Base-by-base conservation (phyloP, 768 basidiomycete species). In the Termitomyces sp. region DNA sequence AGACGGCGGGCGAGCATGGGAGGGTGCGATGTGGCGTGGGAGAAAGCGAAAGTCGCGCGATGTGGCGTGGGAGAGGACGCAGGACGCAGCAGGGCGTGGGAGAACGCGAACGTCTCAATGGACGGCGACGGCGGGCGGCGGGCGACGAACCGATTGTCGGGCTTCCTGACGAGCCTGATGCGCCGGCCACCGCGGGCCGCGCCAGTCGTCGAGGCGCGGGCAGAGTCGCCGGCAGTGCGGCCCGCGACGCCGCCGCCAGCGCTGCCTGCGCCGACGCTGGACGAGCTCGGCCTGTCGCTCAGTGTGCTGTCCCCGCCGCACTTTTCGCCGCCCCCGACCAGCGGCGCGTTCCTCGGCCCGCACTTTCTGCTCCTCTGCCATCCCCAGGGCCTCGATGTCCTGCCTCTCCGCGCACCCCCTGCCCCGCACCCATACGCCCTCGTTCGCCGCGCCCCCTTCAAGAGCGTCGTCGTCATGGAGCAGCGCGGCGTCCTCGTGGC, bases 381-480 rank as follows among this genome's bases (percentile, higher is more conserved):
- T 66, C 76, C 88, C 3, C 92, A 94, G 70, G 92, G 92, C 43
- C 74, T 94, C 35, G 92, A 94, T 69, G 89, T 94, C 2, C 75
- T 94, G n/a, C 89, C 92, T 2, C 75, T 94, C 30, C 69, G 80
- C 11, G 85, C 87, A 0, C 90, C 92, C 0, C 92, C 90, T 2
- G 78, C 84, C 14, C 78, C 79, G 7, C 86, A 87, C 62, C 90
- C 92, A 14, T 93, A 92, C 69, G 85, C 92, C 10, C 79, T 94
- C 28, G 86, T 94, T 24, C 83, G 92, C 22, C 80, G 90, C 55
- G 89, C 92, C 52, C 79, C 81, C 36, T 94, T 94, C 71, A 93
- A 92, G 67, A 85, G 81, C 56, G 86, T 94, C n/a, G 88, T 94
- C 0, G 87, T 94, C 14, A 94, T 94, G 92, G 92, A 94, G 64